A percentile compares a stretch with the other conserved stretches of the same genome.
These are phyloP conservation scores for Claviceps africana DNA, from an alignment of 2,329 filamentous ascomycete genomes.

Conservation along the genomic window DNA sequence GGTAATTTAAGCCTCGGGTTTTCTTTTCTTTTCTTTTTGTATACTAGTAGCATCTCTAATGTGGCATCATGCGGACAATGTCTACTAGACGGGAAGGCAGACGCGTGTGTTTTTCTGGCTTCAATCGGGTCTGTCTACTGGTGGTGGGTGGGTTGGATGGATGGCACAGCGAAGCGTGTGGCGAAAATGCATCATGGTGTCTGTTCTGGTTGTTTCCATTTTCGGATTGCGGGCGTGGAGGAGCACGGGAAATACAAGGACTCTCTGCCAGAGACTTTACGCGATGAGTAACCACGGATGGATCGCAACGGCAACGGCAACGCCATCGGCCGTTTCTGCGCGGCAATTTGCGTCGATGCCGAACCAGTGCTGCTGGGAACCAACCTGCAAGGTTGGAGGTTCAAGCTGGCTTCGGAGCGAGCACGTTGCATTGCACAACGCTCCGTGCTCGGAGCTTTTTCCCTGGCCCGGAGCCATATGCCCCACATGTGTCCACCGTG, in stretches of 20 bases:
- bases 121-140: not conserved
- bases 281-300: too few relatives aligned
- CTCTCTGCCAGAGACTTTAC: too few relatives aligned
- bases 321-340: too few relatives aligned
- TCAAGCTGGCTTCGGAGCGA: not conserved
- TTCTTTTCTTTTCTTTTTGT: not conserved
- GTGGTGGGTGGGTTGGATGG: not conserved
- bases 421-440: not conserved
- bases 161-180: not conserved
- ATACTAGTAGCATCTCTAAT: conserved; percentile 2
- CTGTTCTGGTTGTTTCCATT: not conserved
- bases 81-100: not conserved
- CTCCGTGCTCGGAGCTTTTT: conserved; percentile 1
- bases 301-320: too few relatives aligned
- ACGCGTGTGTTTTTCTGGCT: not conserved
- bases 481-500: not conserved
- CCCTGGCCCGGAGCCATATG: not conserved
- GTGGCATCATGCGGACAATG: not conserved
- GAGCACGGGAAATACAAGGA: not conserved
- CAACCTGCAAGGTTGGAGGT: not conserved
- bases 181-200: not conserved
- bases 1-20: not conserved
- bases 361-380: not conserved
- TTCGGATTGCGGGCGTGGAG: not conserved
- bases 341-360: not conserved